Evolutionary conservation across 225 moss, liverwort and hornwort genomes (phyloP).

Genomic region (Ulota crispa): DNA sequence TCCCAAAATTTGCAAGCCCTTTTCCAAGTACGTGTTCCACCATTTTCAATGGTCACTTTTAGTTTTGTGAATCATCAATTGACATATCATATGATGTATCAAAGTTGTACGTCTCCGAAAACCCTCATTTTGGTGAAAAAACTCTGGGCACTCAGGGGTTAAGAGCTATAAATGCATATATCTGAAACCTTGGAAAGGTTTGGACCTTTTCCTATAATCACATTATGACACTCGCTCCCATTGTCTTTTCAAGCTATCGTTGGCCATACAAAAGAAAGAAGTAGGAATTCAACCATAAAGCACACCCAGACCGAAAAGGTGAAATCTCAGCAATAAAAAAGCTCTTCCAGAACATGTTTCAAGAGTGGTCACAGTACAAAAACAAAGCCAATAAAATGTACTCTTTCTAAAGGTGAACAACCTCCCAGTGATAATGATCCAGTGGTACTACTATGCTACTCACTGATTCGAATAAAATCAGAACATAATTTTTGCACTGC

Average conservation of each 20-base stretch:
- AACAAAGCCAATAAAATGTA: conserved; percentile 5
- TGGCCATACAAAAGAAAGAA: not conserved
- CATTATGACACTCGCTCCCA: too few relatives aligned
- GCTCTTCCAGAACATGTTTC: not conserved
- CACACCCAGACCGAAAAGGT: not conserved
- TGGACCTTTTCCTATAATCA: not conserved
- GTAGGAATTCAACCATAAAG: not conserved
- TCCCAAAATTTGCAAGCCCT: too few relatives aligned
- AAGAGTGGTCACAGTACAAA: not conserved
- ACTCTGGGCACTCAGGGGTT: too few relatives aligned
- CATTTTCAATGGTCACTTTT: too few relatives aligned
- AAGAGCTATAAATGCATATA: too few relatives aligned
- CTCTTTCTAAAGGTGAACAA: conserved; percentile 8
- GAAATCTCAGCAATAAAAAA: not conserved
- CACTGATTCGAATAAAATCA: conserved; percentile 19
- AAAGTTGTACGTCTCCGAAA: too few relatives aligned
- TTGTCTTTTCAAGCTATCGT: not conserved
- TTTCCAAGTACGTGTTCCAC: too few relatives aligned
- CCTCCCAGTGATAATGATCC: conserved; percentile 16
- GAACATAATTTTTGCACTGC: conserved; percentile 20
- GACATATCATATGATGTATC: too few relatives aligned
- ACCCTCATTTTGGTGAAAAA: too few relatives aligned
- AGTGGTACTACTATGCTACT: conserved; percentile 14
- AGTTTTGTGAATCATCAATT: too few relatives aligned
- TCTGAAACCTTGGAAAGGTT: too few relatives aligned